Evolutionary conservation across 164 flowering plant genomes (phyloP).

Genomic region (Brasenia schreberi): DNA sequence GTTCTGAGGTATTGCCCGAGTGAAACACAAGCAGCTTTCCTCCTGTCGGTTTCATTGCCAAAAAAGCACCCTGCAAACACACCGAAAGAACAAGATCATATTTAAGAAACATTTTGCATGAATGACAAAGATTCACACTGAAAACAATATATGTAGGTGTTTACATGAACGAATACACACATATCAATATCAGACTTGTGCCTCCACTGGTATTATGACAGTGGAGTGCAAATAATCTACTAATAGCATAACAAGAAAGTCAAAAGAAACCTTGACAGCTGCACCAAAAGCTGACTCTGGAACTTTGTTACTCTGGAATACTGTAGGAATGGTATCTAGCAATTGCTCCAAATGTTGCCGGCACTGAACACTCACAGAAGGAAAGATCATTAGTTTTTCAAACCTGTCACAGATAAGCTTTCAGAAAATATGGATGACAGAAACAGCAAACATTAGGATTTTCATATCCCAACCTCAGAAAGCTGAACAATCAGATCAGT

Average conservation of each 20-base stretch:
- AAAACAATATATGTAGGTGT: too few species aligned
- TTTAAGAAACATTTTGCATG: too few species aligned
- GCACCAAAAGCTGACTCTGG: conserved; percentile 98
- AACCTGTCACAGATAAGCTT: neutral
- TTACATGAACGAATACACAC: too few species aligned
- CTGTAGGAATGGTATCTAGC: conserved; percentile 84
- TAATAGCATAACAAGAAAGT: too few species aligned
- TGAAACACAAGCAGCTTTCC: conserved; percentile 95
- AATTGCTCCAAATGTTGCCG: conserved; percentile 82
- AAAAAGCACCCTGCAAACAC: conserved; percentile 62
- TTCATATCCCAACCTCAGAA: conserved; percentile 53
- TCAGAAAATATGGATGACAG: neutral
- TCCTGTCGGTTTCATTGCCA: conserved; percentile 91
- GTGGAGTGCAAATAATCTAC: too few species aligned
- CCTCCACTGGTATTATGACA: too few species aligned
- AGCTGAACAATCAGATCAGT: conserved; percentile 88
- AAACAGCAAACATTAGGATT: neutral
- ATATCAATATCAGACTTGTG: too few species aligned
- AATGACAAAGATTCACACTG: too few species aligned
- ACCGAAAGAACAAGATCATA: neutral
- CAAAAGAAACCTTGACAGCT: conserved; percentile 55
- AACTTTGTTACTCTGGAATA: conserved; percentile 71
- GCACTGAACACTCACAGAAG: conserved; percentile 37
- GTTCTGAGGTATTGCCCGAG: conserved; percentile 45
- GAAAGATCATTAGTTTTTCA: neutral